Evolutionary conservation across 768 basidiomycete genomes (phyloP), one percentile per base, ranked within the genome.

Genomic region (Pholiota molesta): DNA sequence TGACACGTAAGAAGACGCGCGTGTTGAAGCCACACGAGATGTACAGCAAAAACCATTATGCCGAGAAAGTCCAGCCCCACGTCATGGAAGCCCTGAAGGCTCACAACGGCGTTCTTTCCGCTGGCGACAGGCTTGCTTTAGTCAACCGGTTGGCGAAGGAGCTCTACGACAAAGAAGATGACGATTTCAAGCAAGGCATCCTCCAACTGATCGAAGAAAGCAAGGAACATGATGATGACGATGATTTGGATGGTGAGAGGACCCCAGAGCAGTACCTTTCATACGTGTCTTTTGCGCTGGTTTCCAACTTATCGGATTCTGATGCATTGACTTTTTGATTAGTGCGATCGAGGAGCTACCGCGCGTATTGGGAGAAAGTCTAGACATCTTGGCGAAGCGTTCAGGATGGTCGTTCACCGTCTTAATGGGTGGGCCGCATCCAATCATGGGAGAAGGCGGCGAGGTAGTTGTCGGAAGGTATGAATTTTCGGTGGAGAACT

Each of bases 401-500:
- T 55, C 62, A 8, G 62, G 62, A 19, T 63, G 58, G 57, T 0
- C 57, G 8, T 63, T 59, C 42, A 45, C 37, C 6, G 39, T 59
- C 4, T 31, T 63, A 35, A 49, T 59, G 45, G 62, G 62, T 7
- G 62, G 62, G 9, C 62, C 57, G n/a, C 10, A 63, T n/a, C 62
- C 62, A n/a, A n/a, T n/a, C n/a, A n/a, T n/a, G n/a, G n/a, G n/a
- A n/a, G n/a, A n/a, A n/a, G n/a, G n/a, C n/a, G n/a, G n/a, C n/a
- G 29, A 55, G 17, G 55, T 63, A 4, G 7, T 28, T 35, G 33
- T 39, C 5, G 62, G 40, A 8, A 63, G 62, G 62, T 63, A 29
- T n/a, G n/a, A n/a, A n/a, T n/a, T n/a, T n/a, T n/a, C n/a, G n/a
- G n/a, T n/a, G n/a, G n/a, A n/a, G n/a, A n/a, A n/a, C n/a, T n/a